phyloP scores from a whole-genome alignment of 345 rosid genomes.

The Bruguiera sexangula region DNA sequence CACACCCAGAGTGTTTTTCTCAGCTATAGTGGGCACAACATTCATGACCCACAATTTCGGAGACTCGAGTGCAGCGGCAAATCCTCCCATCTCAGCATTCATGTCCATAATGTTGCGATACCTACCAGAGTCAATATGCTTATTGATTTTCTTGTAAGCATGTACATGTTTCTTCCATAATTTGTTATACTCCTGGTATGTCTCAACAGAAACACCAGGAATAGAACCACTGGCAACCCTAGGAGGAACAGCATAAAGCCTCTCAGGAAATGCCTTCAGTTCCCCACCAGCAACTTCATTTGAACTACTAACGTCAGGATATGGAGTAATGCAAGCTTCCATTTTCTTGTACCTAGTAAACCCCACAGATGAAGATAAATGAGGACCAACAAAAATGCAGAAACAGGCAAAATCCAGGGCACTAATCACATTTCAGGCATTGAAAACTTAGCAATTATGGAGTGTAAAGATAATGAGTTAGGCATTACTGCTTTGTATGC shows the following conservation, averaged over 20 bases:
- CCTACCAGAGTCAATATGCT: conserved; percentile 68
- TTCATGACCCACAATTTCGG: conserved; percentile 94
- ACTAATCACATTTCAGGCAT: neutral
- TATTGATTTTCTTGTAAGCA: conserved; percentile 80
- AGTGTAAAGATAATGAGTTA: neutral
- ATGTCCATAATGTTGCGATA: conserved; percentile 98
- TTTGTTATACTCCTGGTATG: conserved; percentile 63
- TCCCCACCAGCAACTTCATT: conserved; percentile 68
- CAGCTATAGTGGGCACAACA: conserved; percentile 89
- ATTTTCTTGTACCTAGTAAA: conserved; percentile 82
- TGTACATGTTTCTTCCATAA: conserved; percentile 84
- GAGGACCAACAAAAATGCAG: neutral
- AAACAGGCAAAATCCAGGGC: no score
- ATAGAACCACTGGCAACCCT: conserved; percentile 80
- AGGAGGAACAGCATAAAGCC: conserved; percentile 81
- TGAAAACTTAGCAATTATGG: neutral
- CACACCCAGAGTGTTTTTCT: conserved; percentile 70
- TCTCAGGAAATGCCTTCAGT: conserved; percentile 69
- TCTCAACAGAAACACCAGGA: conserved; percentile 75
- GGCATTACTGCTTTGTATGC: neutral
- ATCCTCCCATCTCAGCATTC: conserved; percentile 97
- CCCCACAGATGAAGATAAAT: conserved; percentile 16
- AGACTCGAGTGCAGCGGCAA: conserved; percentile 79
- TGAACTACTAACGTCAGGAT: conserved; percentile 55
- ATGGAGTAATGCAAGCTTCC: conserved; percentile 81